Base-by-base conservation (phyloP, 805 yeast genomes). In the Ogataea philodendri region DNA sequence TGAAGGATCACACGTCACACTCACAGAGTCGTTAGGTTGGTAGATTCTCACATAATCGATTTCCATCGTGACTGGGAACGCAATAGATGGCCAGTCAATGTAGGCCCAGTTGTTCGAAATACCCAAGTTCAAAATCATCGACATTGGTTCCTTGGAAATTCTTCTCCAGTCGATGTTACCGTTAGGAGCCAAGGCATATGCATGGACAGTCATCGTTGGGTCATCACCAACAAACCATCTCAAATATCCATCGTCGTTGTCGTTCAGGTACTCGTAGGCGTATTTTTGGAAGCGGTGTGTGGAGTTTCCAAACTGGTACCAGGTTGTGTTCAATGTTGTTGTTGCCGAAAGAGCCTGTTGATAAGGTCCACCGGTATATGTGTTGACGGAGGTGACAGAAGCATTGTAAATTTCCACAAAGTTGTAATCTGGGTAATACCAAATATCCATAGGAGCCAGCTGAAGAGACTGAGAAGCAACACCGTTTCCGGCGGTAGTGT, bases 381-480 rank as follows among this genome's bases (percentile, higher is more conserved):
- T 70, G 59, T 89, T 90, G 89, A 88, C 84, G 9, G 80, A 58
- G 2, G 96, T 84, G 27, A 82, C 66, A 0, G 84, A 65, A 15
- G 49, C 46, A 63, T 90, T 86, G 61, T 83, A 67, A 44, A 90
- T 66, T 55, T 80, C 89, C 35, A 88, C 59, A 53, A 72, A 89
- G 48, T 78, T 75, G 60, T 88, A 88, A 62, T 90, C 95, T 5
- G 96, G 96, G 55, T 74, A 72, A 57, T 85, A 90, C 97, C 97
- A 90, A 45, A 88, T 81, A 62, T 90, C 97, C 57, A 78, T 78
- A 7, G 97, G 97, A 11, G 97, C 97, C 44, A 87, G 65, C 68
- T 90, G 97, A 55, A 82, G 62, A 3, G 97, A 87, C 62, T 90
- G 98, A 4, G 97, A 86, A 1, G 89, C 96, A 26, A 81, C 74